Evolutionary conservation across 2,329 filamentous ascomycete species (phyloP).

Genomic region (Sporothrix variecibatus): DNA sequence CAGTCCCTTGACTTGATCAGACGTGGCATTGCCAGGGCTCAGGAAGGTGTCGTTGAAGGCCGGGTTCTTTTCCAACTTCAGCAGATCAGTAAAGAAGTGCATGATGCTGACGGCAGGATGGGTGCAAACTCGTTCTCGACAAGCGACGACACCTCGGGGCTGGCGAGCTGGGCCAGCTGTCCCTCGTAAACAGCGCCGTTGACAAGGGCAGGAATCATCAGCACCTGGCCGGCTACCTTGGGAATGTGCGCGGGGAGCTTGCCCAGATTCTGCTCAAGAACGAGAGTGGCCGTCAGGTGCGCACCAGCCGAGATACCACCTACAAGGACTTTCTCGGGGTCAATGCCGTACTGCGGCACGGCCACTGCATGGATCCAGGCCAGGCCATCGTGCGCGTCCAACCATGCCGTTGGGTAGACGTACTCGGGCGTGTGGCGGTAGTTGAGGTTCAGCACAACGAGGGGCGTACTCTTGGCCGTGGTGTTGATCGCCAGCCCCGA

Average conservation of each 20-base stretch:
- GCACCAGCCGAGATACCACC: constrained; percentile 45
- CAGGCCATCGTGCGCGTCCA: constrained; percentile 57
- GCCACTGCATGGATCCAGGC: constrained; percentile 54
- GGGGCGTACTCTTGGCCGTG: neutral
- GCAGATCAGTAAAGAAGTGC: constrained; percentile 37
- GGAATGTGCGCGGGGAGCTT: constrained; percentile 38
- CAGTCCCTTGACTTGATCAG: constrained; percentile 41
- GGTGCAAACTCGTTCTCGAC: constrained; percentile 44
- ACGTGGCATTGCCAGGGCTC: constrained; percentile 42
- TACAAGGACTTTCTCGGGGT: constrained; percentile 40
- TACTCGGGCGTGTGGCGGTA: constrained; percentile 61
- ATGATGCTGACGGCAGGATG: constrained; percentile 47
- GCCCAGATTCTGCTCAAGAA: constrained; percentile 26
- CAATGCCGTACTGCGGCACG: constrained; percentile 31
- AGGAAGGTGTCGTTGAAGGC: constrained; percentile 40
- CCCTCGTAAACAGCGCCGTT: constrained; percentile 34
- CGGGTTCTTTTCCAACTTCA: constrained; percentile 33
- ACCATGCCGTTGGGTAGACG: constrained; percentile 53
- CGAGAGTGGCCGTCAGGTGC: constrained; percentile 23
- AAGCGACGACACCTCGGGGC: constrained; percentile 43
- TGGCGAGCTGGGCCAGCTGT: constrained; percentile 43
- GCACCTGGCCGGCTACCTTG: constrained; percentile 43
- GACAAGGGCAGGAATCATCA: constrained; percentile 37
- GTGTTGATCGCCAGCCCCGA: constrained; percentile 46
- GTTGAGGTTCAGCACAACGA: constrained; percentile 46